phyloP scores from a whole-genome alignment of 192 early-diverging fungal species.

The Umbelopsis sp. region DNA sequence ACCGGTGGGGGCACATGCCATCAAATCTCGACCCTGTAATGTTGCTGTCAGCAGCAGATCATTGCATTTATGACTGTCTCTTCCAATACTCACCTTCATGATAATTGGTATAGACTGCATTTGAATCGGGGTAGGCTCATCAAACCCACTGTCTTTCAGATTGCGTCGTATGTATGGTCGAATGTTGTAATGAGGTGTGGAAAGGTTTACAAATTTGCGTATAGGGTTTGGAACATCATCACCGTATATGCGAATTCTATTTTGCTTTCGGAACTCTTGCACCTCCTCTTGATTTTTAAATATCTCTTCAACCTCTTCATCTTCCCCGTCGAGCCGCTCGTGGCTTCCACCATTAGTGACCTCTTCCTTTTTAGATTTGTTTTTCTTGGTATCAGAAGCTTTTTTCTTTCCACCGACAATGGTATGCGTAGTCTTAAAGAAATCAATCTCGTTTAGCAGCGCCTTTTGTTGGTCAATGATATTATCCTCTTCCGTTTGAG shows the following conservation, averaged over 20 bases:
- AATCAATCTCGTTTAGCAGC: constrained; percentile 48
- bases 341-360: not conserved
- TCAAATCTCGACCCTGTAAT: constrained; percentile 80
- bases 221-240: constrained; percentile 87
- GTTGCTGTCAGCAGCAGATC: not conserved
- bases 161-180: constrained; percentile 76
- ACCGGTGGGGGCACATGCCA: constrained; percentile 96
- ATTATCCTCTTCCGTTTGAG: not conserved
- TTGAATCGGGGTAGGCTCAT: constrained; percentile 49
- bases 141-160: constrained; percentile 67
- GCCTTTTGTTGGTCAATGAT: constrained; percentile 21
- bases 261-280: constrained; percentile 66
- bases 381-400: constrained; percentile 28
- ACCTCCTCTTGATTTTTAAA: not conserved
- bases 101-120: constrained; percentile 62
- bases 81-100: constrained; percentile 58
- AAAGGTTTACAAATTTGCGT: constrained; percentile 78
- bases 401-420: constrained; percentile 14
- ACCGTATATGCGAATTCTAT: constrained; percentile 84
- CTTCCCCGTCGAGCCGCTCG: constrained; percentile 21
- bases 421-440: constrained; percentile 46
- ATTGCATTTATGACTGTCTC: not conserved
- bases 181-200: constrained; percentile 63
- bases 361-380: constrained; percentile 33
- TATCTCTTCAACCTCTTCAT: constrained; percentile 33